Conservation (phyloP, 2,329 filamentous ascomycete species). For the Hymenoscyphus fructigenus region DNA sequence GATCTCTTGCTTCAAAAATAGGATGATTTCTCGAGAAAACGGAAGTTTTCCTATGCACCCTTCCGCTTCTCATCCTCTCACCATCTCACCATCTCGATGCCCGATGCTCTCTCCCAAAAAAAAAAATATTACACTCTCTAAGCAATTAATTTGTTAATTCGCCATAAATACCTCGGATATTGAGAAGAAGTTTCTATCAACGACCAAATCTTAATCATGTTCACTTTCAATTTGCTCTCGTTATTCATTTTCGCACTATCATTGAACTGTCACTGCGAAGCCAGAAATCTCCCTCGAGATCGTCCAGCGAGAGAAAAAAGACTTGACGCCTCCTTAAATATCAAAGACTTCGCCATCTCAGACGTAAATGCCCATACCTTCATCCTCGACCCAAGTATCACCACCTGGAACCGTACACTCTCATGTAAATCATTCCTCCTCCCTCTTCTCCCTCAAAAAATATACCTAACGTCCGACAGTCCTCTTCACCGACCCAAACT, state of each 20-base stretch:
- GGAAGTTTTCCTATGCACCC: background rate
- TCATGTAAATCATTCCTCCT: slow-evolving; percentile 12
- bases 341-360: slow-evolving; percentile 2
- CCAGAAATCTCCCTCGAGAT: background rate
- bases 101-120: background rate
- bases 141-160: background rate
- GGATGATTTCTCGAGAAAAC: background rate
- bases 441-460: background rate
- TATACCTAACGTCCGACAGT: slow-evolving; percentile 20
- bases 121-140: background rate
- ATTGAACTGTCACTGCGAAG: background rate
- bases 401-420: slow-evolving; percentile 17
- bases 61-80: background rate
- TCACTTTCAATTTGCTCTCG: background rate
- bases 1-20: background rate
- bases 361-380: background rate
- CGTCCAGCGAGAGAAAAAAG: background rate
- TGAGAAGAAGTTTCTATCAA: background rate
- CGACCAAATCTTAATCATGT: background rate
- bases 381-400: background rate
- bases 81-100: background rate
- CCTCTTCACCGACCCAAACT: slow-evolving; percentile 32
- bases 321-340: background rate
- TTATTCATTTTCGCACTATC: background rate
- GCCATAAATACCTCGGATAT: background rate